Evolutionary conservation across 2,329 filamentous ascomycete species (phyloP).

Genomic region (Ophiostoma pallidulum): DNA sequence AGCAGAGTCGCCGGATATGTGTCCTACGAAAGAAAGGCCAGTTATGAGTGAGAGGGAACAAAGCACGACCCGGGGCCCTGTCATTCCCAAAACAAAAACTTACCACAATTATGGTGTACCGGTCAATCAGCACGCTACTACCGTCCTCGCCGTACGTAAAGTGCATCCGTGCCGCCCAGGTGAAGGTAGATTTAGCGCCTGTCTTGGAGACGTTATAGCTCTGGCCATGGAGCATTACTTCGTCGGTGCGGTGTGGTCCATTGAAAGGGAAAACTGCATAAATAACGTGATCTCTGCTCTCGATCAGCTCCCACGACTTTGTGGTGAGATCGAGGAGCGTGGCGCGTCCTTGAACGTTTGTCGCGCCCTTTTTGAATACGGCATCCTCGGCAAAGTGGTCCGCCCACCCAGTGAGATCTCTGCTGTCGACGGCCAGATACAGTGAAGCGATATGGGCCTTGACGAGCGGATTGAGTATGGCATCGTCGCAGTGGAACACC

Average conservation of each 20-base stretch:
- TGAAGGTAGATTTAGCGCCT: constrained; percentile 12
- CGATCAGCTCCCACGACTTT: constrained; percentile 9
- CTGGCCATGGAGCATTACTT: constrained; percentile 13
- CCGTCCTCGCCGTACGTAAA: constrained; percentile 4
- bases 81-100: background rate
- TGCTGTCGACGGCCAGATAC: constrained; percentile 11
- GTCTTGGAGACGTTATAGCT: constrained; percentile 12
- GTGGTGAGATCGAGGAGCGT: constrained; percentile 7
- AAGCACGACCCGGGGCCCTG: no score
- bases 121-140: constrained; percentile 11
- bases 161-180: constrained; percentile 14
- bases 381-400: constrained; percentile 13
- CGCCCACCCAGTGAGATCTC: constrained; percentile 7
- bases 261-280: constrained; percentile 13
- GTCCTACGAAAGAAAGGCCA: background rate
- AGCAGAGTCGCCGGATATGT: background rate
- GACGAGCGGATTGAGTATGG: constrained; percentile 10
- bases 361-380: constrained; percentile 13
- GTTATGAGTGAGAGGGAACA: background rate
- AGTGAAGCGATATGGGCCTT: constrained; percentile 12
- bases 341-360: constrained; percentile 9
- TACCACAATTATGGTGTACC: constrained; percentile 14
- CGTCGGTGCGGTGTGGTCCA: constrained; percentile 7
- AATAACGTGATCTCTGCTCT: constrained; percentile 11
- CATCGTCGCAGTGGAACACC: constrained; percentile 11